Base-by-base conservation (phyloP, 805 yeast genomes). In the Nakazawaea wickerhamii region DNA sequence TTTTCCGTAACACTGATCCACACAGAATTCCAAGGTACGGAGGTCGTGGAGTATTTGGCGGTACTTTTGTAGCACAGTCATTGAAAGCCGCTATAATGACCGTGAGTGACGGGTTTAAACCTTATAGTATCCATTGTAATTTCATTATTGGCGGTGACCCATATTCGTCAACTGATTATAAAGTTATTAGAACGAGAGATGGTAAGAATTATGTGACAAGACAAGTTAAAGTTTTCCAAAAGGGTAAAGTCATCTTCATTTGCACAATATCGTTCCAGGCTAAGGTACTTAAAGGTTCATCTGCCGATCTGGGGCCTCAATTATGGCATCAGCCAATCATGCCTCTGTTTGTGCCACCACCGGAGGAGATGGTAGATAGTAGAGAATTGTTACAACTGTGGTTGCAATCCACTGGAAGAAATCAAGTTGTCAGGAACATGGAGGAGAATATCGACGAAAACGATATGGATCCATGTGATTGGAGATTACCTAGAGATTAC, bases 121-220 rank as follows among this genome's bases (percentile, higher is more conserved):
- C 89, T 1, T 69, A 73, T 26, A 73, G 86, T 9, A 60, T 79
- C 43, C 89, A 82, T 54, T 70, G 80, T 14, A 79, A 75, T 55
- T 83, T 83, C 52, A 55, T 83, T 6, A 58, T 63, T 13, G 75
- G 81, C 1, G 88, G 84, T 0, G 60, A 67, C 31, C 66, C 72
- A 0, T 50, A 52, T 1, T 47, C 60, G 1, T 73, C 74, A 14
- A 70, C 80, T 50, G 60, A 60, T 7, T 84, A 80, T 56, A 62
- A 68, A 27, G 89, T 84, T 5, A 60, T 58, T 15, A 66, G 65
- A 33, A 54, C 81, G 19, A 66, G 77, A 40, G 73, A 74, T 32
- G 82, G 81, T 7, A 73, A 67, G 33, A 71, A 71, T 41, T 73
- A 70, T 42, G 63, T 70, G 26, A 74, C 77, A 36, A 64, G 80